A percentile compares a stretch with the other conserved stretches of the same genome.
These are phyloP conservation scores for Cucurbita argyrosperma DNA, from an alignment of 306 rosid genomes.

Conservation along the genomic window DNA sequence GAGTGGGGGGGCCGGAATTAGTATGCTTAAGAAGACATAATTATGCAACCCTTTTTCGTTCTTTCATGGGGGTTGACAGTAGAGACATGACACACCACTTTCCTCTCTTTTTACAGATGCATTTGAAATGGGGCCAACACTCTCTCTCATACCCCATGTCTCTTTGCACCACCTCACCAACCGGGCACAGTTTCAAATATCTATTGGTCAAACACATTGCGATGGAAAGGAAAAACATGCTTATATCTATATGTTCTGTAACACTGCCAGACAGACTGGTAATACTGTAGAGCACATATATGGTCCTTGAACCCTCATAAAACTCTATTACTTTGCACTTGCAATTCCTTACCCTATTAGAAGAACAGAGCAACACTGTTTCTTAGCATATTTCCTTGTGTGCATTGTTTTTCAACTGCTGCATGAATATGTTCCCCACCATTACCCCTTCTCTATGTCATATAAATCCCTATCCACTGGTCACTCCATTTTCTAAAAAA, in stretches of 20 bases:
- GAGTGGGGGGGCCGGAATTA: constrained; percentile 28
- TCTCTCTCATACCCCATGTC: constrained; percentile 17
- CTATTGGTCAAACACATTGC: constrained; percentile 5
- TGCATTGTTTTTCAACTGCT: constrained; percentile 53
- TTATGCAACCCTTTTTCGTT: constrained; percentile 47
- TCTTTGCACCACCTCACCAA: constrained; percentile 30
- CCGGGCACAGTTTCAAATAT: constrained; percentile 3
- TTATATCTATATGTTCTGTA: constrained; percentile 16
- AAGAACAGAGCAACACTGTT: constrained; percentile 29
- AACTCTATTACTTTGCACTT: constrained; percentile 42
- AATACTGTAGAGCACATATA: constrained; percentile 40
- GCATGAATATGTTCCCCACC: constrained; percentile 93
- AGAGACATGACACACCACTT: constrained; percentile 55
- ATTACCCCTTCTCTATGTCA: constrained; percentile 18
- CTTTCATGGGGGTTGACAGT: constrained; percentile 44
- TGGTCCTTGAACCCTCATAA: constrained; percentile 46
- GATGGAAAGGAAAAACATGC: constrained; percentile 15
- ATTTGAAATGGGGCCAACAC: constrained; percentile 53
- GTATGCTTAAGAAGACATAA: constrained; percentile 36
- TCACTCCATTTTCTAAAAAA: neutral
- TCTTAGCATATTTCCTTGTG: constrained; percentile 40
- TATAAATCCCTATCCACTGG: constrained; percentile 8
- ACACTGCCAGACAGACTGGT: neutral
- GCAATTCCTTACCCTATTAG: constrained; percentile 22
- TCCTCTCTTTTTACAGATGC: constrained; percentile 48